Percentiles rank a stretch among this genome's conserved stretches.
These are phyloP conservation scores for Aspergillus candidus DNA, from an alignment of 2,329 filamentous ascomycete genomes.

Conservation along the genomic window DNA sequence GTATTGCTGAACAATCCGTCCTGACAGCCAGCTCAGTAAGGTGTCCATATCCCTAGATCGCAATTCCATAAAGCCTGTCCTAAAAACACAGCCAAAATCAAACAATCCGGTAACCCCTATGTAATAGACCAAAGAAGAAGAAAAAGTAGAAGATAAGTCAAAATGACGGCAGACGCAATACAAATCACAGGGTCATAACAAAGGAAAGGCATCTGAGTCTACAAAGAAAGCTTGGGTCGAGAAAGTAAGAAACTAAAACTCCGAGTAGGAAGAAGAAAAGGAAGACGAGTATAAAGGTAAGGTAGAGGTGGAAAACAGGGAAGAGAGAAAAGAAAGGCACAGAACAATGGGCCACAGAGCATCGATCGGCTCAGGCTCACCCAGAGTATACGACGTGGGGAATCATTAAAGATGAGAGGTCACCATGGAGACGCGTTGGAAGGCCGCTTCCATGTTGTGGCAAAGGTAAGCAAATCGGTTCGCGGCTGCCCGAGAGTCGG, in stretches of 20 bases:
- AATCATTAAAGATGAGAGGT: conserved; percentile 38
- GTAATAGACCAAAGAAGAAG: conserved; percentile 1
- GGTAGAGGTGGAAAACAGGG: too few species aligned
- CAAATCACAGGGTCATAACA: conserved; percentile 20
- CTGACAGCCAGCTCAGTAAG: too few species aligned
- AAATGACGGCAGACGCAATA: conserved; percentile 3
- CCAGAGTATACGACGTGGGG: conserved; percentile 17
- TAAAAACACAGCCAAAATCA: conserved; percentile 1
- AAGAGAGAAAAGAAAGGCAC: too few species aligned
- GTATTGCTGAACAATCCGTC: too few species aligned
- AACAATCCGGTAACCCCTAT: conserved; percentile 1
- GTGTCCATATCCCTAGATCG: too few species aligned
- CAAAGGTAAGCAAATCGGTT: conserved; percentile 33
- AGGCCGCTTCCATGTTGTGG: conserved; percentile 38
- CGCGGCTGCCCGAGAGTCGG: conserved; percentile 21
- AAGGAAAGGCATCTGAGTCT: conserved; percentile 19
- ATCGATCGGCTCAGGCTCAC: conserved; percentile 8
- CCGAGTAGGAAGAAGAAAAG: too few species aligned
- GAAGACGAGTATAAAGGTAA: too few species aligned
- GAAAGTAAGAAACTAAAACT: conserved; percentile 8
- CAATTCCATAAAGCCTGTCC: too few species aligned
- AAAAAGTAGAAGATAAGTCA: conserved; percentile 3
- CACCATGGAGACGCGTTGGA: conserved; percentile 34
- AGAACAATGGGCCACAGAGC: not conserved
- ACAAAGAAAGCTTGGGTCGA: conserved; percentile 10